Evolutionary conservation across 2,329 filamentous ascomycete genomes (phyloP).

Genomic region (Colletotrichum falcatum): DNA sequence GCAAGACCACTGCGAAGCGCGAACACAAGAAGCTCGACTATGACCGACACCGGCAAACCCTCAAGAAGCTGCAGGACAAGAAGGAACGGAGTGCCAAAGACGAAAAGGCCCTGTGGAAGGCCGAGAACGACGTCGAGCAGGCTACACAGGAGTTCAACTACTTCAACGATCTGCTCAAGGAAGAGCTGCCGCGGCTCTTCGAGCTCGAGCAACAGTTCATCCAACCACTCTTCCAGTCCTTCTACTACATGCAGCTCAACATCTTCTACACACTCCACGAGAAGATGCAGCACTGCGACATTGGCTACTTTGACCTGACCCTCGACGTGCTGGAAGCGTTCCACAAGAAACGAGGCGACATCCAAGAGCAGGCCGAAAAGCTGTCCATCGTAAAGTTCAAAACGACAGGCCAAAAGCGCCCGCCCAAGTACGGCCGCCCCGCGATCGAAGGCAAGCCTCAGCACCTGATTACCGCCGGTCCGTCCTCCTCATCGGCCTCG

Average conservation of each 20-base stretch:
- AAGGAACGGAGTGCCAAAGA: constrained; percentile 97
- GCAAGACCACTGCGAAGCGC: constrained; percentile 88
- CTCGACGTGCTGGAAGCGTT: constrained; percentile 94
- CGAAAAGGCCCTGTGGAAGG: constrained; percentile 96
- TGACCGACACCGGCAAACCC: constrained; percentile 82
- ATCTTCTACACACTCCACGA: constrained; percentile 99
- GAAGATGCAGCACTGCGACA: constrained; percentile 96
- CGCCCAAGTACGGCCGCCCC: constrained; percentile 69
- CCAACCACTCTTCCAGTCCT: constrained; percentile 95
- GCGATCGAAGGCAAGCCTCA: constrained; percentile 62
- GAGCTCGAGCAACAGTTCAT: constrained; percentile 93
- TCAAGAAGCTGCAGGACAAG: constrained; percentile 98
- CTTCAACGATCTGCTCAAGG: constrained; percentile 97
- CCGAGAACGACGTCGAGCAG: constrained; percentile 89
- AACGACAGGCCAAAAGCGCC: constrained; percentile 78
- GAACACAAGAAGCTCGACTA: constrained; percentile 98
- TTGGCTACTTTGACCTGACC: constrained; percentile 95
- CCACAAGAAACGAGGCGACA: constrained; percentile 86
- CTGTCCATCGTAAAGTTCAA: constrained; percentile 92
- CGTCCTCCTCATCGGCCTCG: constrained; percentile 49
- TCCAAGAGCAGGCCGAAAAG: constrained; percentile 85
- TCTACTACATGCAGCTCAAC: constrained; percentile 99
- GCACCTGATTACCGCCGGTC: constrained; percentile 64
- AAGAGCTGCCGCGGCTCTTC: constrained; percentile 94
- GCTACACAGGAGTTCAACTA: constrained; percentile 97